Evolutionary conservation across 352 stramenopile species (phyloP).

Genomic region (Phytophthora fragariae): DNA sequence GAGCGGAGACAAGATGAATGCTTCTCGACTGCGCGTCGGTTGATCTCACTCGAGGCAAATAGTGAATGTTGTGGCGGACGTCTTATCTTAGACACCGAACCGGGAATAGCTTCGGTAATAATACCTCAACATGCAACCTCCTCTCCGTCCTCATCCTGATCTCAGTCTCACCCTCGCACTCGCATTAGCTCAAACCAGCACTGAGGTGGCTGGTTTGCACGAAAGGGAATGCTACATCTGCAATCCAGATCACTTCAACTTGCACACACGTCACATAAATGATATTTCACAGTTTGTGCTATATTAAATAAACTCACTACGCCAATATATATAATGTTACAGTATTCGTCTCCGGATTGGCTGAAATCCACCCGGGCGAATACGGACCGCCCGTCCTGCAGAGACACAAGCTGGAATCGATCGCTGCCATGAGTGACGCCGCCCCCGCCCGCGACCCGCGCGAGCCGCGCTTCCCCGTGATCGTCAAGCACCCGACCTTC

Average conservation of each 20-base stretch:
- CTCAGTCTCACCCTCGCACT: not conserved
- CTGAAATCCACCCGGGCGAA: slow-evolving; percentile 9
- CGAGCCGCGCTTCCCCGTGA: slow-evolving; percentile 76
- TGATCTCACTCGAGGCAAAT: not conserved
- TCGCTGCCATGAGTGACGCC: slow-evolving; percentile 54
- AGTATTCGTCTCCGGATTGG: slow-evolving; percentile 6
- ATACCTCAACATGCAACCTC: not conserved
- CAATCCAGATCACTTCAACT: not conserved
- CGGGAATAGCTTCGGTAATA: not conserved
- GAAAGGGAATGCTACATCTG: not conserved
- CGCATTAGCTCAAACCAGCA: not conserved
- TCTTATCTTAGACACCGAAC: slow-evolving; percentile 4
- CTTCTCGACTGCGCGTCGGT: slow-evolving; percentile 1
- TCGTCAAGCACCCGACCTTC: slow-evolving; percentile 82
- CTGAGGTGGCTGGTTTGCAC: not conserved
- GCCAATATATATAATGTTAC: not conserved
- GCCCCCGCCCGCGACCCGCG: slow-evolving; percentile 59
- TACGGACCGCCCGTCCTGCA: slow-evolving; percentile 19
- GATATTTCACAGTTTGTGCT: not conserved
- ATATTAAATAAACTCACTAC: no score
- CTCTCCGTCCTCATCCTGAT: not conserved
- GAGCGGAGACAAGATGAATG: not conserved
- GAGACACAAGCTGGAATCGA: slow-evolving; percentile 7
- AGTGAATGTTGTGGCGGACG: not conserved
- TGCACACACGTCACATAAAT: slow-evolving; percentile 4